Percentiles rank a stretch among this genome's conserved stretches.
phyloP scores from a whole-genome alignment of 805 yeast species.

The Yarrowia hollandica region DNA sequence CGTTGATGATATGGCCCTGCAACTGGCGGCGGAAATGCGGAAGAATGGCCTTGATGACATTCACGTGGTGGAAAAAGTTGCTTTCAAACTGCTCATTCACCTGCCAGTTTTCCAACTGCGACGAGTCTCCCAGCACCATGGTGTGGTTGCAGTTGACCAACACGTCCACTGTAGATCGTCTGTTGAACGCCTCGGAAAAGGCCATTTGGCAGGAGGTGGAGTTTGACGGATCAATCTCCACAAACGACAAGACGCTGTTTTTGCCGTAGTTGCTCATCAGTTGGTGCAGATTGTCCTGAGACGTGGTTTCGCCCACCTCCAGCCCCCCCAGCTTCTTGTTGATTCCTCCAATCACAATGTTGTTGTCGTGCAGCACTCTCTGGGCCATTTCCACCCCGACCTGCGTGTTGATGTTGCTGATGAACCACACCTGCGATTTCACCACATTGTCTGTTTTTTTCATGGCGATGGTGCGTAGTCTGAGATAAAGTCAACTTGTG shows the following conservation, averaged over 20 bases:
- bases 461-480: not conserved
- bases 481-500: too few relatives aligned
- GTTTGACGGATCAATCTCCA: slow-evolving; percentile 12
- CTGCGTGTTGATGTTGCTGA: slow-evolving; percentile 25
- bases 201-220: slow-evolving; percentile 24
- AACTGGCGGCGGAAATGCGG: slow-evolving; percentile 22
- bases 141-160: slow-evolving; percentile 12
- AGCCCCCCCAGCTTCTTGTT: not conserved
- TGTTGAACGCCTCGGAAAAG: slow-evolving; percentile 13
- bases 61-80: slow-evolving; percentile 20
- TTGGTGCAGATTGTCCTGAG: not conserved
- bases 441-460: not conserved
- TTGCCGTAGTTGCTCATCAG: not conserved
- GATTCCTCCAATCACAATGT: slow-evolving; percentile 13
- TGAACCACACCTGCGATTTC: slow-evolving; percentile 8
- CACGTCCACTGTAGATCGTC: slow-evolving; percentile 8
- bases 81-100: slow-evolving; percentile 27
- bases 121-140: not conserved
- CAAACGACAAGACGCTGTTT: not conserved
- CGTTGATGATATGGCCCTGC: slow-evolving; percentile 18
- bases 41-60: slow-evolving; percentile 13
- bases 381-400: slow-evolving; percentile 20
- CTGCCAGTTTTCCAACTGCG: slow-evolving; percentile 8
- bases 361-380: not conserved
- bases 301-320: slow-evolving; percentile 11